phyloP scores from a whole-genome alignment of 768 basidiomycete species.

The Psilocybe cyanescens region DNA sequence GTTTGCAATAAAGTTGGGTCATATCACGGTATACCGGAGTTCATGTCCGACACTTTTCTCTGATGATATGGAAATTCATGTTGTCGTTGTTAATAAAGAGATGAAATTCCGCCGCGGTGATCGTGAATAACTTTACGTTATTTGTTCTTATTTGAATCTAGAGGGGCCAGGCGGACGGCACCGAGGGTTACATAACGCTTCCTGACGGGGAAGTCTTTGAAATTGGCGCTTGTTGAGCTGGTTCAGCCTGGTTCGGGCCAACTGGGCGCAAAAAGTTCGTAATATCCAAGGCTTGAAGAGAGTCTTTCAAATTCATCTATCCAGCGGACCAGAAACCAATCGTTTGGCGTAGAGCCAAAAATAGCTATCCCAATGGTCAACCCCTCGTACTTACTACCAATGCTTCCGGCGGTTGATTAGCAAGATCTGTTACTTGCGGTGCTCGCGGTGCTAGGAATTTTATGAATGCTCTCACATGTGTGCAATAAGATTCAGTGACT shows the following conservation, averaged over 20 bases:
- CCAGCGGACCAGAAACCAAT: too few relatives aligned
- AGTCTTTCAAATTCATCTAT: too few relatives aligned
- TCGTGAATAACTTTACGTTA: background rate
- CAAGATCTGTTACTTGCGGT: background rate
- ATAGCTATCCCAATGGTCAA: background rate
- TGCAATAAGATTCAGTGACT: background rate
- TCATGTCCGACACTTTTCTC: constrained; percentile 7
- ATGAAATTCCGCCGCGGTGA: constrained; percentile 15
- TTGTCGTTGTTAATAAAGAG: constrained; percentile 9
- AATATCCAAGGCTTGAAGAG: too few relatives aligned
- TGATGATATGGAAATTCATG: constrained; percentile 10
- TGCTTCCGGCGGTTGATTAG: background rate
- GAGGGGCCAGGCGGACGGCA: background rate
- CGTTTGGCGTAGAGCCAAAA: background rate
- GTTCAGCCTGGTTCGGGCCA: background rate
- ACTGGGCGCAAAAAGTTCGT: too few relatives aligned
- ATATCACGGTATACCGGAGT: constrained; percentile 10
- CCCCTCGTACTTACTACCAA: background rate
- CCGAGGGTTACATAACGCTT: background rate
- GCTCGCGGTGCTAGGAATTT: background rate
- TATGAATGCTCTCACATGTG: background rate
- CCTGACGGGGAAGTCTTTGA: background rate
- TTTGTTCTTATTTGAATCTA: constrained; percentile 5
- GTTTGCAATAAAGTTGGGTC: background rate
- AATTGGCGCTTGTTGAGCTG: background rate